phyloP scores from a whole-genome alignment of 2,329 filamentous ascomycete genomes.

The Exophiala viscosa region DNA sequence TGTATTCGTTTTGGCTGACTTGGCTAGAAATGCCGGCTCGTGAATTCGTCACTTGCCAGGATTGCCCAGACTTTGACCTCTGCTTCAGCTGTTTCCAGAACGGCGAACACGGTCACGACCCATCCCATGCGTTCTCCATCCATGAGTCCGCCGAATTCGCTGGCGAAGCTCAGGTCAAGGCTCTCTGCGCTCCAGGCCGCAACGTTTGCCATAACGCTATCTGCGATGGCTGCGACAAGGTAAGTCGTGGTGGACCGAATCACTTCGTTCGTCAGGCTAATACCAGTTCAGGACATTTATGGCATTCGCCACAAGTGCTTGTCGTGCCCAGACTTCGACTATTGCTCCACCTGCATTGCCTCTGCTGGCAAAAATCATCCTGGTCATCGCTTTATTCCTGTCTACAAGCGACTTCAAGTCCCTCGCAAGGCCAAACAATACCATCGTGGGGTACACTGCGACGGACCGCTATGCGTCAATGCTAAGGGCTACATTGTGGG shows the following conservation, averaged over 20 bases:
- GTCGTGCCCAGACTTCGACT: constrained; percentile 96
- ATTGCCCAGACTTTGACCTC: constrained; percentile 87
- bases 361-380: constrained; percentile 68
- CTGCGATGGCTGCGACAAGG: constrained; percentile 87
- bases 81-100: constrained; percentile 76
- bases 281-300: constrained; percentile 61
- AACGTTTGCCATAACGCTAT: constrained; percentile 80
- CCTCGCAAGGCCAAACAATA: constrained; percentile 37
- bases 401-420: constrained; percentile 65
- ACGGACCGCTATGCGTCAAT: constrained; percentile 78
- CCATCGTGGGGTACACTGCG: constrained; percentile 88
- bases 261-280: background rate
- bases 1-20: constrained; percentile 27
- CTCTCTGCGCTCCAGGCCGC: constrained; percentile 73
- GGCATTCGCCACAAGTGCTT: constrained; percentile 96
- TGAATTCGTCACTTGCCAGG: constrained; percentile 78
- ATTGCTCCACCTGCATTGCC: constrained; percentile 72
- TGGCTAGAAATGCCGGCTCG: constrained; percentile 64
- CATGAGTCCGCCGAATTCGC: constrained; percentile 59
- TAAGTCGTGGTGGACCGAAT: constrained; percentile 30
- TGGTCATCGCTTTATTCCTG: constrained; percentile 79
- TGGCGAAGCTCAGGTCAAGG: constrained; percentile 59
- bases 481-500: constrained; percentile 67
- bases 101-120: constrained; percentile 84
- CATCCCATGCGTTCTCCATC: constrained; percentile 73